Conservation (phyloP, 169 alveolate species). For the Plasmodium inui region DNA sequence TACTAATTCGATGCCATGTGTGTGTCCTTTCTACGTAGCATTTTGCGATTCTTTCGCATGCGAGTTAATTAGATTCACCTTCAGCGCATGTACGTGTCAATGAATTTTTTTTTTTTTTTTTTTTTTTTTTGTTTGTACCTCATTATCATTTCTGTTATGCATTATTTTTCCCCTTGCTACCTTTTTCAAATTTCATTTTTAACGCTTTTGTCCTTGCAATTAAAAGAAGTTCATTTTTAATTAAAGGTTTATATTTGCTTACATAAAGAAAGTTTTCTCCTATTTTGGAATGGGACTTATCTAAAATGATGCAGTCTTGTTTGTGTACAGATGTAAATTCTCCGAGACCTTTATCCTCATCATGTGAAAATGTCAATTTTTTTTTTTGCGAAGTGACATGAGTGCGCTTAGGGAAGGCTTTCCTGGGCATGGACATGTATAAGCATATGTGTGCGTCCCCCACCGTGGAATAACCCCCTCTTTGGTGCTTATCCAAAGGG, state of each 20-base stretch:
- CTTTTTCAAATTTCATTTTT: neutral
- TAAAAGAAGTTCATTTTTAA: slow-evolving; percentile 3
- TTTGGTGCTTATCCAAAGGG: neutral
- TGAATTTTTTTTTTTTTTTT: neutral
- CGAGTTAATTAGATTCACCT: neutral
- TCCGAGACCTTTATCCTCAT: neutral
- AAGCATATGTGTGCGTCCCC: too few species aligned
- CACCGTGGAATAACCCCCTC: too few species aligned
- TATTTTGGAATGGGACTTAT: neutral
- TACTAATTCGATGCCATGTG: neutral
- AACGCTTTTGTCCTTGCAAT: neutral
- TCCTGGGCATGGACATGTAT: too few species aligned
- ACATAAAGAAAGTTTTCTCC: neutral
- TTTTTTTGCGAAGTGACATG: too few species aligned
- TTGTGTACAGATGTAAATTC: neutral
- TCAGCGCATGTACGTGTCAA: neutral
- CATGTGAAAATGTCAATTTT: neutral
- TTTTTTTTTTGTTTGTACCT: neutral
- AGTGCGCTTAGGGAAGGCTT: too few species aligned
- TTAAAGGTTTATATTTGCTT: slow-evolving; percentile 8
- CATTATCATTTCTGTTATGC: neutral
- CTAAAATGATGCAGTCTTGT: neutral
- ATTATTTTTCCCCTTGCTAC: neutral
- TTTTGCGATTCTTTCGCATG: neutral
- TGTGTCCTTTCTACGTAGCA: neutral